These are phyloP conservation scores for Jimgerdemannia lactiflua DNA, from an alignment of 192 early-diverging fungal genomes.

Conservation along the genomic window DNA sequence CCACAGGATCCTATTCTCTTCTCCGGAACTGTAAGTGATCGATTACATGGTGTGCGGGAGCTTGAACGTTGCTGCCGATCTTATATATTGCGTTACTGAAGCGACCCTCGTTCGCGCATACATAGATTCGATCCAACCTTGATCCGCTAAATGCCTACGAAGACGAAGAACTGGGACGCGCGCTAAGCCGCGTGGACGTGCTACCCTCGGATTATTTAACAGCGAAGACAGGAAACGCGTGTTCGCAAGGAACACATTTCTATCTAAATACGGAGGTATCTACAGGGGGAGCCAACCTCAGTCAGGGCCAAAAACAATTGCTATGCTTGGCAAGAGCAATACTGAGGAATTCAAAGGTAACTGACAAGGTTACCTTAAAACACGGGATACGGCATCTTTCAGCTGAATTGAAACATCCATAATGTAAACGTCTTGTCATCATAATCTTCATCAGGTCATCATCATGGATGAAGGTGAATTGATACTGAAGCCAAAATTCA, in stretches of 20 bases:
- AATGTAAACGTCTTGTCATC: neutral
- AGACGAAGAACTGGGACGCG: conserved; percentile 73
- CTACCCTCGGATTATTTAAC: conserved; percentile 41
- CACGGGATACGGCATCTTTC: neutral
- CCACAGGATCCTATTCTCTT: conserved; percentile 78
- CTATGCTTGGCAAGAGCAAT: conserved; percentile 78
- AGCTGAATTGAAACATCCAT: neutral
- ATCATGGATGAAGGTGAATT: conserved; percentile 38
- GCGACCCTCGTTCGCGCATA: too few species aligned
- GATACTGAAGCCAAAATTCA: too few species aligned
- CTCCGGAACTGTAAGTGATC: conserved; percentile 44
- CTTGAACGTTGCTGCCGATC: too few species aligned
- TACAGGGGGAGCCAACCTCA: conserved; percentile 72
- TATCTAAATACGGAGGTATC: conserved; percentile 23
- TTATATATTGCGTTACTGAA: too few species aligned
- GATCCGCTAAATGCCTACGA: conserved; percentile 81
- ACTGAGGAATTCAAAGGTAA: conserved; percentile 46
- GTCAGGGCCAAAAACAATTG: conserved; percentile 80
- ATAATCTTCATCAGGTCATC: conserved; percentile 20
- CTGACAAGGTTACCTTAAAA: neutral
- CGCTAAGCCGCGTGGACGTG: conserved; percentile 56
- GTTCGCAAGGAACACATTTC: too few species aligned
- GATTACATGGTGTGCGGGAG: too few species aligned
- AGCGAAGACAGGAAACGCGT: conserved; percentile 39
- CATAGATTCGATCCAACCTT: conserved; percentile 59